These are phyloP conservation scores for Triticum monococcum DNA, from an alignment of 176 grass and related monocot species.

Conservation along the genomic window DNA sequence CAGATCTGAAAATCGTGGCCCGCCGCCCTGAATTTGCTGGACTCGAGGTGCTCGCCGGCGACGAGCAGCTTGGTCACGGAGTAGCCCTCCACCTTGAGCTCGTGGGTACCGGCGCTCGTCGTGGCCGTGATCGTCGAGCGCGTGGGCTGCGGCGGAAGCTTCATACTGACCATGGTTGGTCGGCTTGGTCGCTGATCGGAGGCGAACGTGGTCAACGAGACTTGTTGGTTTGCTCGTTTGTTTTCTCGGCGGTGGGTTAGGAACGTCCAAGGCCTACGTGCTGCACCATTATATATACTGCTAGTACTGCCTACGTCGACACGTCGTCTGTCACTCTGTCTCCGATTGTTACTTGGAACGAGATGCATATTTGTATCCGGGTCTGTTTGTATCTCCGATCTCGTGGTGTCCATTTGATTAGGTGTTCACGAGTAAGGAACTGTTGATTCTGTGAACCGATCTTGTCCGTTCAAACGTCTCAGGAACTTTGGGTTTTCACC, in stretches of 20 bases:
- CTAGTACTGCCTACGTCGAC: too few relatives aligned
- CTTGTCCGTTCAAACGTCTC: too few relatives aligned
- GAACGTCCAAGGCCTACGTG: neutral
- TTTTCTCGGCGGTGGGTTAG: too few relatives aligned
- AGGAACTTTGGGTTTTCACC: too few relatives aligned
- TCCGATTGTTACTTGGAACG: too few relatives aligned
- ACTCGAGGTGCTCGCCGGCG: neutral
- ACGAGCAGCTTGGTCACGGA: neutral
- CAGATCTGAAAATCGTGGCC: neutral
- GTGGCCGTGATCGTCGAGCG: slow-evolving; percentile 1
- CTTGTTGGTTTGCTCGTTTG: too few relatives aligned
- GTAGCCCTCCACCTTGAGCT: neutral
- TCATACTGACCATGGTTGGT: neutral
- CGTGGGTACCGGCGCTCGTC: neutral
- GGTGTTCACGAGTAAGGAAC: too few relatives aligned
- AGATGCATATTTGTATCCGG: neutral
- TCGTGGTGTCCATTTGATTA: too few relatives aligned
- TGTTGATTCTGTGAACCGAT: too few relatives aligned
- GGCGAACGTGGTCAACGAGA: neutral
- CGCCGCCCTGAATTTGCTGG: neutral
- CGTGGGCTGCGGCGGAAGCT: neutral
- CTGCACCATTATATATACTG: too few relatives aligned
- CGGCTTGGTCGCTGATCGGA: neutral
- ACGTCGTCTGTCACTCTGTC: too few relatives aligned
- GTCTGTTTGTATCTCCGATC: too few relatives aligned